These are phyloP conservation scores for Penicillium sp. DNA, from an alignment of 2,329 filamentous ascomycete species.

Conservation along the genomic window DNA sequence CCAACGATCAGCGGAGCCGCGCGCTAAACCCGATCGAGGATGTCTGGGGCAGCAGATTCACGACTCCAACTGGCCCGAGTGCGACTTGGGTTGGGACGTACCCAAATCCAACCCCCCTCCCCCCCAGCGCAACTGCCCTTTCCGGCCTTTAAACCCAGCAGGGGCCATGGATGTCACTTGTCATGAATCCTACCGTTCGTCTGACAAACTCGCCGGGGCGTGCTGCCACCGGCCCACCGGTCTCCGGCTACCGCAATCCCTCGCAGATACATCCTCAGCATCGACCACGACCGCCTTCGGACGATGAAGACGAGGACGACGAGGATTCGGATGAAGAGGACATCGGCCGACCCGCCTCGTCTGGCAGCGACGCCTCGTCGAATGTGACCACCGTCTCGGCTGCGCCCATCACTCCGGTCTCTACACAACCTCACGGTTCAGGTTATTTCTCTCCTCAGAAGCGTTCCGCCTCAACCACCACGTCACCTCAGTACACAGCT, in stretches of 20 bases:
- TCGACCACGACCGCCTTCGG: conserved; percentile 9
- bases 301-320: conserved; percentile 17
- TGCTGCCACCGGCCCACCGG: conserved; percentile 13
- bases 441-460: conserved; percentile 19
- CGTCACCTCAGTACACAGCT: conserved; percentile 23
- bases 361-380: conserved; percentile 45
- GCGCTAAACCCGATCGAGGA: conserved; percentile 11
- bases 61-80: neutral
- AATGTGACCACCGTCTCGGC: conserved; percentile 41
- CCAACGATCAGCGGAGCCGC: conserved; percentile 9
- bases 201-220: conserved; percentile 16
- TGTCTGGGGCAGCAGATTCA: conserved; percentile 4
- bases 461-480: conserved; percentile 30
- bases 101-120: neutral
- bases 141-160: neutral
- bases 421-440: conserved; percentile 18
- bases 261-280: conserved; percentile 12
- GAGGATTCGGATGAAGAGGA: conserved; percentile 28
- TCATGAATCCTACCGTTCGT: conserved; percentile 16
- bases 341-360: conserved; percentile 36
- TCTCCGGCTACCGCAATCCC: conserved; percentile 13
- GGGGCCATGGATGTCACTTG: conserved; percentile 11
- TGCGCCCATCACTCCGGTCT: conserved; percentile 34
- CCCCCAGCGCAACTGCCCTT: neutral
- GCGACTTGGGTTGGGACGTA: neutral